A percentile compares a stretch with the other conserved stretches of the same genome.
phyloP scores from a whole-genome alignment of 495 filamentous ascomycete genomes.

The Aspergillus haitiensis region DNA sequence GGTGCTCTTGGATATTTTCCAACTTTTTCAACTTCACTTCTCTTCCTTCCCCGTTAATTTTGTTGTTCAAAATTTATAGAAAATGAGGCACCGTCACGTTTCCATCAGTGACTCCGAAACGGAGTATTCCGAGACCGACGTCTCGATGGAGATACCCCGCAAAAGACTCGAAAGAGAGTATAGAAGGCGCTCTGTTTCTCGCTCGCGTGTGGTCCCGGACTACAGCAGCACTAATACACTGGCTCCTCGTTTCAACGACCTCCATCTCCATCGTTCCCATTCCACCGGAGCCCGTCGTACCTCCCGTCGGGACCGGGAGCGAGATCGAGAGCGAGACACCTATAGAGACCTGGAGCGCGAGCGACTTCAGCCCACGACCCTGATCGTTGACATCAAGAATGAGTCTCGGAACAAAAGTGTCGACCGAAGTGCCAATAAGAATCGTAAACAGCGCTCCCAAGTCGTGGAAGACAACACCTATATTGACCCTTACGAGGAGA shows the following conservation, averaged over 20 bases:
- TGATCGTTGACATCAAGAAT: conserved; percentile 40
- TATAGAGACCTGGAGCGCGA: conserved; percentile 13
- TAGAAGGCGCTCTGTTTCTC: conserved; percentile 42
- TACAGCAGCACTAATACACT: conserved; percentile 25
- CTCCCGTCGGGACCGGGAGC: conserved; percentile 15
- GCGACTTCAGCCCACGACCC: conserved; percentile 22
- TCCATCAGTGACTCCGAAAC: conserved; percentile 35
- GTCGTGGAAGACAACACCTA: conserved; percentile 17
- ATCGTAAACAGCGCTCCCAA: conserved; percentile 20
- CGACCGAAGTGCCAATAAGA: conserved; percentile 18
- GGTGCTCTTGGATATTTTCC: not conserved
- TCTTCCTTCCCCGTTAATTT: not conserved
- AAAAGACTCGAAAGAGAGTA: conserved; percentile 25
- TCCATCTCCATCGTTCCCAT: conserved; percentile 38
- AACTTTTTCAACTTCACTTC: not conserved
- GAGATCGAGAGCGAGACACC: not conserved
- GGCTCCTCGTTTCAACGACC: conserved; percentile 24
- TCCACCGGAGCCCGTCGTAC: conserved; percentile 43
- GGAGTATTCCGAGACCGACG: conserved; percentile 45
- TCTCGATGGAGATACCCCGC: conserved; percentile 32
- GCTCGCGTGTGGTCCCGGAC: conserved; percentile 32
- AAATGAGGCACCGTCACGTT: conserved; percentile 19
- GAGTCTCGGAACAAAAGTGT: conserved; percentile 26
- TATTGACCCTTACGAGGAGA: conserved; percentile 24
- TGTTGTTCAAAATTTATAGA: not conserved